Conservation (phyloP, 495 filamentous ascomycete species). For the Trichoderma orchidacearum region DNA sequence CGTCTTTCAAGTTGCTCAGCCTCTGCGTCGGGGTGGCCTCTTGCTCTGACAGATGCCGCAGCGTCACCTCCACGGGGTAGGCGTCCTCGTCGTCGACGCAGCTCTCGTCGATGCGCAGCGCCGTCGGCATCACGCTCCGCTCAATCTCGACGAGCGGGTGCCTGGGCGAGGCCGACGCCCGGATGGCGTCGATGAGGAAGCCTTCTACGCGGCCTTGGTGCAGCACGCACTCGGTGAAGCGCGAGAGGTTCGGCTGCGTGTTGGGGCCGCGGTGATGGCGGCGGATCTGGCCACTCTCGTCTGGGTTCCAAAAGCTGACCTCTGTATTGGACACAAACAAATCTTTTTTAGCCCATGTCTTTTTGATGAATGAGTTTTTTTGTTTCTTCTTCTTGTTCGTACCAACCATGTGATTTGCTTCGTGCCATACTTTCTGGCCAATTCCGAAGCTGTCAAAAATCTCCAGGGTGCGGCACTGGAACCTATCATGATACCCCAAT, state of each 20-base stretch:
- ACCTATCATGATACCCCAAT: conserved; percentile 5
- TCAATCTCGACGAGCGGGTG: conserved; percentile 33
- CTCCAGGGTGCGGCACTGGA: conserved; percentile 38
- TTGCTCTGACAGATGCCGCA: conserved; percentile 31
- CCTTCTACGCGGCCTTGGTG: conserved; percentile 44
- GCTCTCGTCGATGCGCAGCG: conserved; percentile 27
- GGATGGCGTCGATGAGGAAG: conserved; percentile 39
- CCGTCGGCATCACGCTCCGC: conserved; percentile 31
- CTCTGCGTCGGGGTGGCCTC: conserved; percentile 29
- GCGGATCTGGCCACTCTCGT: conserved; percentile 34
- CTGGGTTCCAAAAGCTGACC: conserved; percentile 32
- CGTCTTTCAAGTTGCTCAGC: conserved; percentile 23
- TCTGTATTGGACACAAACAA: conserved; percentile 4
- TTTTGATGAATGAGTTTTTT: neutral
- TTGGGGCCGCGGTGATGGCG: conserved; percentile 36
- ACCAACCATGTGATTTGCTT: conserved; percentile 39
- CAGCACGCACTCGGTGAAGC: conserved; percentile 40
- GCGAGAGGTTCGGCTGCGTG: conserved; percentile 34
- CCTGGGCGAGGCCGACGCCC: conserved; percentile 15
- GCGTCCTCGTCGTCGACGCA: conserved; percentile 26
- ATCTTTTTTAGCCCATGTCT: neutral
- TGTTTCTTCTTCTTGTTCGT: neutral
- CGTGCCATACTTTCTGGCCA: conserved; percentile 43
- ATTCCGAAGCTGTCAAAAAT: conserved; percentile 57
- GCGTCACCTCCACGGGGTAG: conserved; percentile 38